A percentile compares a stretch with the other conserved stretches of the same genome.
Conservation (phyloP, 2,329 filamentous ascomycete genomes). For the Sphaceloma murrayae region DNA sequence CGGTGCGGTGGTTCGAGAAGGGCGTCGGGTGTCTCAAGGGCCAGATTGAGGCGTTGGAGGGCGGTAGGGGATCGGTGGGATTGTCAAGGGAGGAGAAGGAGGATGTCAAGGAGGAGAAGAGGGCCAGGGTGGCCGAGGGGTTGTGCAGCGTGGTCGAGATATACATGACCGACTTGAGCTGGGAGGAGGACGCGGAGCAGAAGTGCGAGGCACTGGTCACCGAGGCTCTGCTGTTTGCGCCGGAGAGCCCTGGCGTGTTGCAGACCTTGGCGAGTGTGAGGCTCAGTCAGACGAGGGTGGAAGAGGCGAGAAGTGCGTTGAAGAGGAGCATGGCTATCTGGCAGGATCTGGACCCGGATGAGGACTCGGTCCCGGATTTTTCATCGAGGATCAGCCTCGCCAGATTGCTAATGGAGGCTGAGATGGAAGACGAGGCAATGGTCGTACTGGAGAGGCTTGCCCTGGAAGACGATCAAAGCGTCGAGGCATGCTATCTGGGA, state of each 20-base stretch:
- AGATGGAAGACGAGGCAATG: constrained; percentile 74
- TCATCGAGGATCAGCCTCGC: constrained; percentile 74
- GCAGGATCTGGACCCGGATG: constrained; percentile 65
- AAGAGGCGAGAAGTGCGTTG: constrained; percentile 73
- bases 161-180: constrained; percentile 96
- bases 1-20: constrained; percentile 52
- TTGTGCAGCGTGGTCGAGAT: constrained; percentile 91
- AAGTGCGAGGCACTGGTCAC: constrained; percentile 82
- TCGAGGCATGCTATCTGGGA: constrained; percentile 94
- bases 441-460: constrained; percentile 76
- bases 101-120: constrained; percentile 53
- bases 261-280: constrained; percentile 91
- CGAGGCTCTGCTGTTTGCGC: constrained; percentile 77
- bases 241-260: constrained; percentile 75
- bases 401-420: constrained; percentile 80
- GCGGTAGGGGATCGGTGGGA: constrained; percentile 30
- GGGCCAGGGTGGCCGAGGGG: constrained; percentile 75
- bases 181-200: constrained; percentile 81
- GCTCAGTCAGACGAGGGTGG: constrained; percentile 71
- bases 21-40: constrained; percentile 63
- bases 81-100: constrained; percentile 27
- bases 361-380: constrained; percentile 72
- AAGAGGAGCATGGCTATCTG: constrained; percentile 71
- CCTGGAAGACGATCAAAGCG: constrained; percentile 81
- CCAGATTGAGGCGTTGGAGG: constrained; percentile 58